Evolutionary conservation across 1,139 yeast genomes (phyloP).

Genomic region (Pichia sp.): DNA sequence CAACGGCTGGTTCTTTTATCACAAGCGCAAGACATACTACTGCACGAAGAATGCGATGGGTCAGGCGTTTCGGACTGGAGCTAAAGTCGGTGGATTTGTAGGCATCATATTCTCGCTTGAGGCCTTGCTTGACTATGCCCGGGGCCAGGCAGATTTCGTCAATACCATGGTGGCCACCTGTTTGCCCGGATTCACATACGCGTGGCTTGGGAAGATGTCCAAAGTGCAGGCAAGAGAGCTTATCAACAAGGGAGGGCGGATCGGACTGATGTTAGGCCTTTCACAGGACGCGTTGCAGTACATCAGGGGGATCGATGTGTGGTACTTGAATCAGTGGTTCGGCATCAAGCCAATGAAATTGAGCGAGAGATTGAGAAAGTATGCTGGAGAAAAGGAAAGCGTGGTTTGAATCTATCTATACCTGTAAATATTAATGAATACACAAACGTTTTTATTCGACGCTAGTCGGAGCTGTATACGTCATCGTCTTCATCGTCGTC

Average conservation of each 20-base stretch:
- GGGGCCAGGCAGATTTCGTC: constrained; percentile 56
- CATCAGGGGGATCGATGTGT: constrained; percentile 55
- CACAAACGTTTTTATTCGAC: neutral
- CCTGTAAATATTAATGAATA: neutral
- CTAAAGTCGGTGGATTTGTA: constrained; percentile 46
- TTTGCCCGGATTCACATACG: constrained; percentile 49
- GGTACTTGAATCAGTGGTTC: constrained; percentile 47
- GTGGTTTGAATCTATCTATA: neutral
- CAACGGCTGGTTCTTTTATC: constrained; percentile 89
- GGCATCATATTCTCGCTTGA: constrained; percentile 58
- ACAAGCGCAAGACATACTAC: constrained; percentile 77
- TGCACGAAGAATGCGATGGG: constrained; percentile 54
- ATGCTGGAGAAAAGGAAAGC: constrained; percentile 1
- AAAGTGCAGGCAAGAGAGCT: constrained; percentile 45
- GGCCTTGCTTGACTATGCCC: constrained; percentile 49
- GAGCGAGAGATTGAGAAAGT: constrained; percentile 21
- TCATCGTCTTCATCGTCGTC: constrained; percentile 36
- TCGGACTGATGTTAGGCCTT: constrained; percentile 60
- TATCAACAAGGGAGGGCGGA: constrained; percentile 48
- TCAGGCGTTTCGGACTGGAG: constrained; percentile 42
- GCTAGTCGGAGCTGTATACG: constrained; percentile 10
- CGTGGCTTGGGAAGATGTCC: constrained; percentile 42
- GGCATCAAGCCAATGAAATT: constrained; percentile 27
- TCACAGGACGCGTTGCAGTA: constrained; percentile 60
- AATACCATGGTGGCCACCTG: constrained; percentile 58